These are phyloP conservation scores for Aethionema arabicum DNA, from an alignment of 345 rosid species.

Conservation along the genomic window DNA sequence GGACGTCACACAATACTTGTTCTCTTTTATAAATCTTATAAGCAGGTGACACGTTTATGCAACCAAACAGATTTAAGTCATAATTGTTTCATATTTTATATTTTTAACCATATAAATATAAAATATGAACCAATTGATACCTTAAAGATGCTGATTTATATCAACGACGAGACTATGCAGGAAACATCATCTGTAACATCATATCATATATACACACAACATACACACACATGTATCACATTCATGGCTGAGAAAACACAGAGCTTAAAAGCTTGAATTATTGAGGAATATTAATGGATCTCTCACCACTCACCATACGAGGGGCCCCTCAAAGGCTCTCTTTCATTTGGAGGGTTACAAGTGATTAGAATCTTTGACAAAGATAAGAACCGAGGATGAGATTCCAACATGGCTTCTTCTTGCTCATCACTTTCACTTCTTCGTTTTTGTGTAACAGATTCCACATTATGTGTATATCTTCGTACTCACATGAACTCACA, in stretches of 20 bases:
- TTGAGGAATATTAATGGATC: too few relatives aligned
- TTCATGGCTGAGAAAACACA: too few relatives aligned
- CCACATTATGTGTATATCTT: slow-evolving; percentile 58
- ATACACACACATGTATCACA: too few relatives aligned
- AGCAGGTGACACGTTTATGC: slow-evolving; percentile 29
- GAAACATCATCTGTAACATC: too few relatives aligned
- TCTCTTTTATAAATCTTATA: slow-evolving; percentile 3
- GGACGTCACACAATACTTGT: slow-evolving; percentile 32
- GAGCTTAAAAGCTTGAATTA: too few relatives aligned
- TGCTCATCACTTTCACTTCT: slow-evolving; percentile 23
- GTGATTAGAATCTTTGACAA: slow-evolving; percentile 36
- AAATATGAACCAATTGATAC: too few relatives aligned
- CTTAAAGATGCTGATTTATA: slow-evolving; percentile 14
- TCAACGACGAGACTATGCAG: too few relatives aligned
- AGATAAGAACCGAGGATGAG: slow-evolving; percentile 31
- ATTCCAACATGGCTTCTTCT: slow-evolving; percentile 39
- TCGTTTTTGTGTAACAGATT: slow-evolving; percentile 42
- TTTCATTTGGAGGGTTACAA: slow-evolving; percentile 2
- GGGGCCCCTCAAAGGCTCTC: slow-evolving; percentile 37
- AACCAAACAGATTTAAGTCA: slow-evolving; percentile 7
- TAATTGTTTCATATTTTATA: slow-evolving; percentile 7
- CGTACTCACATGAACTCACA: slow-evolving; percentile 53
- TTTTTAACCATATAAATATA: too few relatives aligned
- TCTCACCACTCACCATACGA: slow-evolving; percentile 15
- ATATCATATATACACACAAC: too few relatives aligned